Percentiles rank a stretch among this genome's conserved stretches.
phyloP scores from a whole-genome alignment of 1,284 basidiomycete genomes.

The Ganoderma multipileum region DNA sequence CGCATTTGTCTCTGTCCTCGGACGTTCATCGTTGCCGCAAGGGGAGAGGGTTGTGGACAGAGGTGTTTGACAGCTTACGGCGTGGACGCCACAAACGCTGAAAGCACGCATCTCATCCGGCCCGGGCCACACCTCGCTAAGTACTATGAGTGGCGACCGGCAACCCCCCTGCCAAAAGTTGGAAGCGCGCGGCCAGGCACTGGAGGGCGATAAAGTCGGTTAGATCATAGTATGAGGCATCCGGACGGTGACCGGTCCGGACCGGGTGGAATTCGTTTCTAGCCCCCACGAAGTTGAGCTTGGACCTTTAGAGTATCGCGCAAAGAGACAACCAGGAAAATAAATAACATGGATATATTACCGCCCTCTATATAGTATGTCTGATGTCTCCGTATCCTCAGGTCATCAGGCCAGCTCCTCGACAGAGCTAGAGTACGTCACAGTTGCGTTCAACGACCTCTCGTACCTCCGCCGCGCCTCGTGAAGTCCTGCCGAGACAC shows the following conservation, averaged over 20 bases:
- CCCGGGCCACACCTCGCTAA: neutral
- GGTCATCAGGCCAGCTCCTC: slow-evolving; percentile 51
- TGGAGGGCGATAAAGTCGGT: too few relatives aligned
- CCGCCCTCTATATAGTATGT: slow-evolving; percentile 20
- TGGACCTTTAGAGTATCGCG: neutral
- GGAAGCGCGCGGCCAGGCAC: too few relatives aligned
- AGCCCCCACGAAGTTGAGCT: too few relatives aligned
- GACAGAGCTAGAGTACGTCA: slow-evolving; percentile 43
- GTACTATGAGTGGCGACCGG: neutral
- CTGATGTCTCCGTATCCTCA: neutral
- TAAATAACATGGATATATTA: slow-evolving; percentile 18
- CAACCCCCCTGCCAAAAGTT: too few relatives aligned
- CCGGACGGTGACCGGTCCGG: too few relatives aligned
- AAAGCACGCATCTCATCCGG: neutral
- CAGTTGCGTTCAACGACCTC: slow-evolving; percentile 50
- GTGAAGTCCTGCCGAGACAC: slow-evolving; percentile 75
- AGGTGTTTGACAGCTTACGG: neutral
- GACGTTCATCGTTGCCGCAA: neutral
- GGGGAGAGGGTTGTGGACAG: neutral
- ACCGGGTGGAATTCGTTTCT: neutral
- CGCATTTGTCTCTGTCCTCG: neutral
- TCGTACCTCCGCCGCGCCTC: slow-evolving; percentile 86
- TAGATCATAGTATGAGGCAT: too few relatives aligned
- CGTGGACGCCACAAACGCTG: neutral
- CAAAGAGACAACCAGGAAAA: neutral